These are phyloP conservation scores for Panaeolus papilionaceus DNA, from an alignment of 768 basidiomycete genomes.

Conservation along the genomic window DNA sequence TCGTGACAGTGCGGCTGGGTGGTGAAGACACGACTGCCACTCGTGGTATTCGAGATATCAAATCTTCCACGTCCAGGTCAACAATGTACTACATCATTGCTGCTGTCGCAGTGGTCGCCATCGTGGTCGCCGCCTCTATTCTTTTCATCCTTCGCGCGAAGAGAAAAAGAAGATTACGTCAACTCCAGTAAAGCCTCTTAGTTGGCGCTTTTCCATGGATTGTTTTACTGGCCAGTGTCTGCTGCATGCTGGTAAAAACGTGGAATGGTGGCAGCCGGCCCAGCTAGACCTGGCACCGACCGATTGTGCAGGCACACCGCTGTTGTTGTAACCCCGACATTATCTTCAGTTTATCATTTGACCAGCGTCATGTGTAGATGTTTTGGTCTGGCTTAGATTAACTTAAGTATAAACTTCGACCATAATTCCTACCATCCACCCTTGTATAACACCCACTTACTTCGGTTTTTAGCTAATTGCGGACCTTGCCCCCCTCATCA, in stretches of 20 bases:
- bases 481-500: background rate
- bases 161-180: constrained; percentile 13
- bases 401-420: background rate
- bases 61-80: constrained; percentile 11
- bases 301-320: background rate
- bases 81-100: constrained; percentile 30
- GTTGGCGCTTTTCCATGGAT: background rate
- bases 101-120: constrained; percentile 21
- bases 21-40: constrained; percentile 37
- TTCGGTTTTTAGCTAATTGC: background rate
- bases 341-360: background rate
- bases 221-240: background rate
- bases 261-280: background rate
- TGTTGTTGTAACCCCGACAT: background rate
- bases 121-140: constrained; percentile 19
- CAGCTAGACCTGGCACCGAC: background rate
- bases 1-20: constrained; percentile 41
- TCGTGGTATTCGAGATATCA: constrained; percentile 17
- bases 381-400: constrained; percentile 3
- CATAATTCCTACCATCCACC: constrained; percentile 7
- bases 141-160: constrained; percentile 25
- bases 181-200: background rate
- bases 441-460: constrained; percentile 7
- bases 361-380: background rate
- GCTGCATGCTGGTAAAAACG: background rate